Percentiles rank a stretch among this genome's conserved stretches.
phyloP scores from a whole-genome alignment of 116 monocot genomes.

The Phalaenopsis hybrid region DNA sequence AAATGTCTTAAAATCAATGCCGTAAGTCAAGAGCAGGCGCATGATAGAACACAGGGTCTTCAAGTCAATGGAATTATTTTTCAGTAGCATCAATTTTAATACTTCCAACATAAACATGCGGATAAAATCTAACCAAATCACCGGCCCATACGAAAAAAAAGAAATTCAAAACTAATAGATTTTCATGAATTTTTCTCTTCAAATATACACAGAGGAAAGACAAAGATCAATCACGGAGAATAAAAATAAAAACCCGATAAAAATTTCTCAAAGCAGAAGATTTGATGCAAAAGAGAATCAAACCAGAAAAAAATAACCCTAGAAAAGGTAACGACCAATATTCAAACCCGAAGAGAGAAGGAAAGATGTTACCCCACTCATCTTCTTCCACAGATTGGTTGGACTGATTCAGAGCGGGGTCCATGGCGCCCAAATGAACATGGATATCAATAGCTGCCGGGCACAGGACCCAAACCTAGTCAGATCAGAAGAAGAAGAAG shows the following conservation, averaged over 20 bases:
- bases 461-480: slow-evolving; percentile 11
- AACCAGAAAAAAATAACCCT: neutral
- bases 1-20: neutral
- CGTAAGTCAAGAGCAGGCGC: neutral
- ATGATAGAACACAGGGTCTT: neutral
- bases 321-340: neutral
- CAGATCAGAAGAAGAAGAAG: neutral
- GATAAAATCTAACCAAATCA: neutral
- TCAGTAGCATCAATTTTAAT: neutral
- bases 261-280: neutral
- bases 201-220: neutral
- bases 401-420: slow-evolving; percentile 14
- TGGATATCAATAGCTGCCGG: slow-evolving; percentile 8
- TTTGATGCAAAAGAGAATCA: neutral
- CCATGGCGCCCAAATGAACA: slow-evolving; percentile 18
- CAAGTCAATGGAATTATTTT: neutral
- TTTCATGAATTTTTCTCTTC: neutral
- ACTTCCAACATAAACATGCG: neutral
- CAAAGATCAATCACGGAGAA: neutral
- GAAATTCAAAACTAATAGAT: neutral
- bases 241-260: neutral
- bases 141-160: neutral
- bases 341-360: neutral
- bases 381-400: slow-evolving; percentile 11
- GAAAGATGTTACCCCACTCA: slow-evolving; percentile 15